phyloP scores from a whole-genome alignment of 495 filamentous ascomycete species.

The Staphylotrichum longicolle region DNA sequence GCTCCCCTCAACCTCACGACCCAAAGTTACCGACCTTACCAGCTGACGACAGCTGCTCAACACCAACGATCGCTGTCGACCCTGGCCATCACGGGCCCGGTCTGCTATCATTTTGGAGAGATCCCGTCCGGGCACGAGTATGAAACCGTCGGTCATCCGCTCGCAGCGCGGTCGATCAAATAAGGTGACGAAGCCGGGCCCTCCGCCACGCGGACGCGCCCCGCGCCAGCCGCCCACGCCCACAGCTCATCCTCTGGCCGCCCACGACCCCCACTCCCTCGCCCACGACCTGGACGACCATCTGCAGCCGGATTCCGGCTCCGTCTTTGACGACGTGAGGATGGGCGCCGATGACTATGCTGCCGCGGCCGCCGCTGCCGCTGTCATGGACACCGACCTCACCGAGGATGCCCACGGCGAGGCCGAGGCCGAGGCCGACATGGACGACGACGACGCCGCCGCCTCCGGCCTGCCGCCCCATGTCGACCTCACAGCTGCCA shows the following conservation, averaged over 20 bases:
- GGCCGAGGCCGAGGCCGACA: conserved; percentile 34
- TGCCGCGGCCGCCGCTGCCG: conserved; percentile 43
- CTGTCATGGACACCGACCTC: conserved; percentile 36
- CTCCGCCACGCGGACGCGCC: conserved; percentile 32
- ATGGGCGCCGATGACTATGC: conserved; percentile 45
- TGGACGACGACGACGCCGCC: conserved; percentile 33
- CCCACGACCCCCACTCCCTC: conserved; percentile 15
- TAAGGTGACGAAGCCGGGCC: conserved; percentile 45
- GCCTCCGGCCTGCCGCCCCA: conserved; percentile 28
- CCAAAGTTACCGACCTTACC: conserved; percentile 22
- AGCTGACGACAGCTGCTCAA: conserved; percentile 41
- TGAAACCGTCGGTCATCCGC: conserved; percentile 32
- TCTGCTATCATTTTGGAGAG: not conserved
- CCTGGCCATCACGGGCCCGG: conserved; percentile 13
- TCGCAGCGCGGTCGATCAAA: conserved; percentile 40
- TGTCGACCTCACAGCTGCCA: conserved; percentile 35
- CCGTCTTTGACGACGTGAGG: conserved; percentile 49
- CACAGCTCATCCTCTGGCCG: too few species aligned
- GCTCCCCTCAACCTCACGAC: conserved; percentile 18
- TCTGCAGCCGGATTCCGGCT: conserved; percentile 52
- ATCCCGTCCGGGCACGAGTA: conserved; percentile 25
- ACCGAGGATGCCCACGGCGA: conserved; percentile 31
- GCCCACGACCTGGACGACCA: conserved; percentile 54
- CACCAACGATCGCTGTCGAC: conserved; percentile 22
- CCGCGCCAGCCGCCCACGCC: conserved; percentile 20